Evolutionary conservation across 768 basidiomycete genomes (phyloP), one percentile per base, ranked within the genome.

Genomic region (Hericium erinaceus): DNA sequence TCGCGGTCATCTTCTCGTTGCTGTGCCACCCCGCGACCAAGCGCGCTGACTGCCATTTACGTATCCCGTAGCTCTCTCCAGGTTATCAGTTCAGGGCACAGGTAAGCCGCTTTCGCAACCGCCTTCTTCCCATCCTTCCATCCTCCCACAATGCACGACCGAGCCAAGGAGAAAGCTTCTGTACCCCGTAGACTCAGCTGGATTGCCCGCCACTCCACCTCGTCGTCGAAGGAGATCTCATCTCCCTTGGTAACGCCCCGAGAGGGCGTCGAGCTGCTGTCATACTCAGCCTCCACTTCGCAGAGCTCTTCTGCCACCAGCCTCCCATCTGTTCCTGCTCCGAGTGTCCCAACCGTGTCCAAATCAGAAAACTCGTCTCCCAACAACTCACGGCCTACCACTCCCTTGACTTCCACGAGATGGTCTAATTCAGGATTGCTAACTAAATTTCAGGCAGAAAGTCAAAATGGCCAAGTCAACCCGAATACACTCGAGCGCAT

Each of bases 401-500:
- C 70, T 10, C 70, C 70, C 37, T 58, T 67, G 24, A 58, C 61
- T 52, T 57, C 60, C 49, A 10, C 28, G 58, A 68, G 69, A 50
- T 64, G 66, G 58, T 66, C 69, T 40, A 58, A 64, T 39, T 61
- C 66, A 39, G 66, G 61, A 52, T 60, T 65, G 60, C 70, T 72
- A 41, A 71, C 70, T 46, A 69, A 69, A 56, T 65, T 74, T 55
- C 78, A 82, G 72, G 72, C 76, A 0, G 69, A 55, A 12, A 16
- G 15, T 1, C 49, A 51, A 24, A 51, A 51, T 55, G 15, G 73
- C 8, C 73, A 75, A 57, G 69, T 76, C 57, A 70, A 77, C 60
- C 63, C 74, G 51, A 78, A 79, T 67, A 80, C 78, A 39, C 74
- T 84, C 52, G 79, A 82, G 53, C 80, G 75, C 59, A 72, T 67